phyloP scores from a whole-genome alignment of 768 basidiomycete genomes.

The Tricholoma sp. region DNA sequence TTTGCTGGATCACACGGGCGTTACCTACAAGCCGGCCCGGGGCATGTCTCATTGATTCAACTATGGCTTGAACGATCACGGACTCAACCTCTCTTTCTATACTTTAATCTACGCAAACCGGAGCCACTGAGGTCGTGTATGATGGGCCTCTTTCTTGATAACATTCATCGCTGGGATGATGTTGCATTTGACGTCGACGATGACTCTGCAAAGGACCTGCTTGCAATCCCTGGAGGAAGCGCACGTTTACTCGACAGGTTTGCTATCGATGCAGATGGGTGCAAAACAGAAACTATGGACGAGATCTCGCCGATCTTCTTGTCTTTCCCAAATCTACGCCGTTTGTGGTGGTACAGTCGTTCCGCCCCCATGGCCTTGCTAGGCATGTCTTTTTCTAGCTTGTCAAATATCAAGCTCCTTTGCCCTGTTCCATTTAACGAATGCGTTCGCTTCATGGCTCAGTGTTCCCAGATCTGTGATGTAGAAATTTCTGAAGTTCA shows the following conservation, averaged over 20 bases:
- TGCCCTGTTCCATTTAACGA: background rate
- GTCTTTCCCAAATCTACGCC: background rate
- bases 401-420: background rate
- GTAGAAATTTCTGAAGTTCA: background rate
- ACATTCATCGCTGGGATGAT: background rate
- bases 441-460: background rate
- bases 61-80: background rate
- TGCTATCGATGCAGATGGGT: background rate
- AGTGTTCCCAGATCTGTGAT: background rate
- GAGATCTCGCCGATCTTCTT: background rate
- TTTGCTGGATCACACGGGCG: background rate
- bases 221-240: background rate
- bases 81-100: background rate
- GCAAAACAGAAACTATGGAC: background rate
- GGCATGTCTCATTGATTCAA: background rate
- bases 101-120: background rate
- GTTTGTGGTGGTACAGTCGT: background rate
- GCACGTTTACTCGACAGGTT: background rate
- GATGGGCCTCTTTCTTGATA: background rate
- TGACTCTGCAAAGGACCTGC: background rate
- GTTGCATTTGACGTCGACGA: background rate
- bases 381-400: background rate
- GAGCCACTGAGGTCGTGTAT: background rate
- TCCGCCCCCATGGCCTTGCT: background rate
- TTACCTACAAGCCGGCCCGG: too few relatives aligned